phyloP scores from a whole-genome alignment of 1,284 basidiomycete species.

The Athelia sp. region DNA sequence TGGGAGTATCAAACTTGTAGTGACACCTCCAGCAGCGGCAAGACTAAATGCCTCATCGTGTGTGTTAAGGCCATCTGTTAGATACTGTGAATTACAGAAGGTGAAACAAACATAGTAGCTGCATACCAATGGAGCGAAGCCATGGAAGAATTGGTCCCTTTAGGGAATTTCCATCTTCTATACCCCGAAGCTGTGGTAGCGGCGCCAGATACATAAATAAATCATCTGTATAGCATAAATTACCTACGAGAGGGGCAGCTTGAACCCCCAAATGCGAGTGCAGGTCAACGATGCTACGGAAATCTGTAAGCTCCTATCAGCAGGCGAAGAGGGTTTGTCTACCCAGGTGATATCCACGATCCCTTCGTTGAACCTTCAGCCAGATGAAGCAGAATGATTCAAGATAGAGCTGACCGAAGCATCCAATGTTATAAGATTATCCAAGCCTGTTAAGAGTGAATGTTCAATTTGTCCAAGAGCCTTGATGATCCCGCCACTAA shows the following conservation, averaged over 20 bases:
- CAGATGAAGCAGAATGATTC: too few relatives aligned
- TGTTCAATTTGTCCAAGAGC: constrained; percentile 35
- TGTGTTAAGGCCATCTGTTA: constrained; percentile 31
- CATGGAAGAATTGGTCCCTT: constrained; percentile 43
- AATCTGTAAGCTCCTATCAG: not conserved
- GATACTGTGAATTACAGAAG: too few relatives aligned
- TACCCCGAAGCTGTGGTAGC: constrained; percentile 38
- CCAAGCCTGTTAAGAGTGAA: constrained; percentile 19
- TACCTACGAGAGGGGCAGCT: too few relatives aligned
- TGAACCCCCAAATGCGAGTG: constrained; percentile 72
- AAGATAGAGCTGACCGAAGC: too few relatives aligned
- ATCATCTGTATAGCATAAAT: too few relatives aligned
- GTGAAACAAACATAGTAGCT: too few relatives aligned
- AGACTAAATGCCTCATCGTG: constrained; percentile 29
- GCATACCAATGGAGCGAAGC: constrained; percentile 31
- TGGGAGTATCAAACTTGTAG: constrained; percentile 17
- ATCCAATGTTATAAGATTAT: constrained; percentile 23
- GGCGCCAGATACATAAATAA: constrained; percentile 51
- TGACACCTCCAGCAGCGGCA: constrained; percentile 28
- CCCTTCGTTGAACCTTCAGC: too few relatives aligned
- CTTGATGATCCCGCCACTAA: constrained; percentile 52
- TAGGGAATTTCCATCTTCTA: constrained; percentile 30
- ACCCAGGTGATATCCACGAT: constrained; percentile 46
- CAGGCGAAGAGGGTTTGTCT: constrained; percentile 1
- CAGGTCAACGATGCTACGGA: constrained; percentile 51